phyloP scores from a whole-genome alignment of 306 rosid species.

The Mucuna pruriens region DNA sequence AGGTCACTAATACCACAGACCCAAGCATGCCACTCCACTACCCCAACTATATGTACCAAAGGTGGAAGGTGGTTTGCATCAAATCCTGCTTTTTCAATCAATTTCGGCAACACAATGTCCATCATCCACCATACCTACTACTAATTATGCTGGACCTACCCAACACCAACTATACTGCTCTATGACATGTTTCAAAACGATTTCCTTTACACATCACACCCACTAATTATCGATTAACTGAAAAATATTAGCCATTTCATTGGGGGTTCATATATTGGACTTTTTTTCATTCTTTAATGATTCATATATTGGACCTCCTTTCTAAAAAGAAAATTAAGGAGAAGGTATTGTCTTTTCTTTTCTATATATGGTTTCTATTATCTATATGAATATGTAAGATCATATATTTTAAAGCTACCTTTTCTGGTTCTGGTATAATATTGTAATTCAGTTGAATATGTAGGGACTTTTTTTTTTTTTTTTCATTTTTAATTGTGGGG shows the following conservation, averaged over 20 bases:
- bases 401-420: neutral
- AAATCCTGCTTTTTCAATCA: too few relatives aligned
- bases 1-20: too few relatives aligned
- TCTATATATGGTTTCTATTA: neutral
- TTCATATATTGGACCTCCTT: neutral
- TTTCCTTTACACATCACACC: slow-evolving; percentile 56
- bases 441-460: slow-evolving; percentile 25
- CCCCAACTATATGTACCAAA: too few relatives aligned
- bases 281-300: neutral
- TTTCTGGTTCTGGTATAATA: neutral
- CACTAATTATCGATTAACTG: slow-evolving; percentile 1
- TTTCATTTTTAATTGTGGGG: neutral
- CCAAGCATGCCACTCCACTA: too few relatives aligned
- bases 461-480: neutral
- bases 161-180: too few relatives aligned
- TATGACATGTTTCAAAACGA: slow-evolving; percentile 64
- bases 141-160: too few relatives aligned
- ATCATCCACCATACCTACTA: too few relatives aligned
- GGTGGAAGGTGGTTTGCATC: too few relatives aligned
- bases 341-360: neutral
- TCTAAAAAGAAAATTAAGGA: slow-evolving; percentile 3
- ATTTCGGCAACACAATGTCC: too few relatives aligned
- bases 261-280: neutral
- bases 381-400: slow-evolving; percentile 9
- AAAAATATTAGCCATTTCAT: neutral